Evolutionary conservation across 148 eudicot species (phyloP).

Genomic region (Rhododendron henanense): DNA sequence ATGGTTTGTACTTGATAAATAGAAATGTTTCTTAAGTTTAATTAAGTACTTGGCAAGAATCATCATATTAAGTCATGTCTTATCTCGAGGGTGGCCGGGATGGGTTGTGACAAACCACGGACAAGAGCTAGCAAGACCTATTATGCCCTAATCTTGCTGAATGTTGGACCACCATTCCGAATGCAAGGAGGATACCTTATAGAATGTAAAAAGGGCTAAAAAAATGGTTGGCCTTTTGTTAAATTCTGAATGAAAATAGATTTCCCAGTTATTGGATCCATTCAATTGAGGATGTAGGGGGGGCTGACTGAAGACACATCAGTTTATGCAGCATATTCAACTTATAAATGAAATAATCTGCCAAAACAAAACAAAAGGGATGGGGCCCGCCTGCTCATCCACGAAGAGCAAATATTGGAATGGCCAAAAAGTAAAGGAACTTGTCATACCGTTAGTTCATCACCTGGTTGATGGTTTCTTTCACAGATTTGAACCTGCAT

Average conservation of each 20-base stretch:
- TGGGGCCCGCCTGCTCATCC: neutral
- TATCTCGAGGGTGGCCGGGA: no score
- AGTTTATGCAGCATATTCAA: constrained; percentile 2
- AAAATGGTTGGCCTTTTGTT: neutral
- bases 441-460: constrained; percentile 63
- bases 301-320: neutral
- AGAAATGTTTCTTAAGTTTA: no score
- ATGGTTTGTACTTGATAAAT: no score
- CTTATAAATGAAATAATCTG: neutral
- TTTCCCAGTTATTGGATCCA: neutral
- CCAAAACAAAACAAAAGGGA: neutral
- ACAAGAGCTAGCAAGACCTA: neutral
- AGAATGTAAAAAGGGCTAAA: neutral
- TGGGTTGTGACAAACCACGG: neutral
- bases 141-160: neutral
- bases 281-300: neutral
- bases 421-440: neutral
- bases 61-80: no score
- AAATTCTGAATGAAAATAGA: neutral
- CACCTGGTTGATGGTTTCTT: constrained; percentile 87
- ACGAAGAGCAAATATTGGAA: neutral
- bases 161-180: neutral
- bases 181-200: neutral
- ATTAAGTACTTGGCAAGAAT: no score
- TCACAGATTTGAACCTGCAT: constrained; percentile 88